Conservation (phyloP, 805 yeast genomes). For the Schwanniomyces vanrijiae region DNA sequence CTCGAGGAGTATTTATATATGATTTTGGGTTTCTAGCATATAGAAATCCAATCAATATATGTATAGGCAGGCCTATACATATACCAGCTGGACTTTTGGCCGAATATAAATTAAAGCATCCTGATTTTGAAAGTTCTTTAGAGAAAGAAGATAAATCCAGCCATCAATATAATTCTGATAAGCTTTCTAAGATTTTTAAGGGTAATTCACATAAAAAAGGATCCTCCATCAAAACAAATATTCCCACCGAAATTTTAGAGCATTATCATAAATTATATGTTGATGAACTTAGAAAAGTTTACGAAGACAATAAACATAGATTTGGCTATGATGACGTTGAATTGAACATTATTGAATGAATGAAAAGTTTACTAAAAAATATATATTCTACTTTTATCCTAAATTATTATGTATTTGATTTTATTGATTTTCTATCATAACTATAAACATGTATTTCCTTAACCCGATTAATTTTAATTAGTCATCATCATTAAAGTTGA, state of each 20-base stretch:
- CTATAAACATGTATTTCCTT: neutral
- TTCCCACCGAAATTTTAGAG: conserved; percentile 50
- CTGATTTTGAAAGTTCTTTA: conserved; percentile 21
- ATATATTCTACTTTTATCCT: neutral
- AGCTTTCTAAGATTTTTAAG: conserved; percentile 31
- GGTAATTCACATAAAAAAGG: conserved; percentile 7
- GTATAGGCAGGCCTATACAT: conserved; percentile 66
- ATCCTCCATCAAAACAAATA: conserved; percentile 21
- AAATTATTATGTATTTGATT: neutral
- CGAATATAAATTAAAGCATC: conserved; percentile 30
- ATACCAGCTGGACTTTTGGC: conserved; percentile 45
- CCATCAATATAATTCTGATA: conserved; percentile 13
- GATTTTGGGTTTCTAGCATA: conserved; percentile 91
- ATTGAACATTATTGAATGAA: conserved; percentile 44
- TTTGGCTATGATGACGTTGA: conserved; percentile 53
- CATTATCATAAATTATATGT: conserved; percentile 73
- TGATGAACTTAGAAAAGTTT: conserved; percentile 60
- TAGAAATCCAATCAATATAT: conserved; percentile 75
- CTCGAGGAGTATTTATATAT: conserved; percentile 88
- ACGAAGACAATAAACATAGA: conserved; percentile 61
- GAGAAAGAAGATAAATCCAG: neutral
- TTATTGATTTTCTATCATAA: neutral
- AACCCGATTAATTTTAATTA: conserved; percentile 1
- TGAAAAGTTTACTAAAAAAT: neutral
- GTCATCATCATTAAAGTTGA: conserved; percentile 8